Base-by-base conservation (phyloP, 176 grass and related monocot species). In the Oryza glaberrima region DNA sequence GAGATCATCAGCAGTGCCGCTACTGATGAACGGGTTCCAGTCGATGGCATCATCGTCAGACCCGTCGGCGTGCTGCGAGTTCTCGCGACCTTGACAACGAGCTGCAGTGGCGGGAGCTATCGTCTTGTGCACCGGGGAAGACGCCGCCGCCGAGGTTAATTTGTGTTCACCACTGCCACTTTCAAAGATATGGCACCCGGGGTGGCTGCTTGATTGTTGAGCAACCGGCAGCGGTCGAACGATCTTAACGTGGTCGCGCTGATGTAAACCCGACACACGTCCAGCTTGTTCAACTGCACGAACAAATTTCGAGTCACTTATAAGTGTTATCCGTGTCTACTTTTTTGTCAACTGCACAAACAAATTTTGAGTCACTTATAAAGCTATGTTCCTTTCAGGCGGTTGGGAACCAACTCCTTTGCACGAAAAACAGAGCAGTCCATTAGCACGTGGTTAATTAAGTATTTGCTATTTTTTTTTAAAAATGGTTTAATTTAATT, bases 251-350 rank as follows among this genome's bases (percentile, higher is more conserved):
- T 88, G 19, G 81, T 87, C 10, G 79, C 88, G 83, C 81, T 91
- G 69, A 86, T 72, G 81, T 97, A 97, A 19, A 97, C 84, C 3
- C 91, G 84, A 25, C 94, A 97, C 15, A 97, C 52, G 20, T 91
- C 90, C 35, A 36, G 35, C 35, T 36, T 5, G 35, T 36, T 36
- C 35, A 36, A 5, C 35, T 36, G 35, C 35, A 36, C 35, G 3
- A 36, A 36, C 3, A 36, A 36, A 36, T 36, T 35, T 32, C 30
- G 30, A 32, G 30, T 32, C 30, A 32, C 30, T 32, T 32, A 32
- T 32, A 32, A 2, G 30, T 32, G 30, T 3, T 32, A 32, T 32
- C 30, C 2, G 30, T 32, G 30, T 32, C 30, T 32, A 32, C 30
- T 3, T 32, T 32, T 32, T 32, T 26, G 26, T 26, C 26, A 26